Evolutionary conservation across 2,329 filamentous ascomycete genomes (phyloP), one percentile per base, ranked within the genome.

Genomic region (Aspergillus calidoustus): DNA sequence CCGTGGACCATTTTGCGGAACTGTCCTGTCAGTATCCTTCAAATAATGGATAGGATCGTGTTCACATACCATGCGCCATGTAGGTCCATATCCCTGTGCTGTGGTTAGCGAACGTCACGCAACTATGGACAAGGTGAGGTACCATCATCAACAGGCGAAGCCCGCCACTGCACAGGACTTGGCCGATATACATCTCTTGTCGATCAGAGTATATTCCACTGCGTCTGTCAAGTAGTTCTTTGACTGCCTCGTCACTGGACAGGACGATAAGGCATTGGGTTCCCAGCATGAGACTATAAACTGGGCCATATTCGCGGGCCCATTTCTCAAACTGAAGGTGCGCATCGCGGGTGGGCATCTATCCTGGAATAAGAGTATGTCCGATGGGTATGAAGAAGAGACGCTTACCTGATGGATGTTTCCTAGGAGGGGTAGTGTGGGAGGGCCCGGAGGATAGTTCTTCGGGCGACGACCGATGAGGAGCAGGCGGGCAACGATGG

Each of bases 201-300:
- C 84, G 75, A 15, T 79, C 78, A 0, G 82, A 84, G 69, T 86
- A 86, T 15, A 83, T 83, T 15, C 64, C 70, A 49, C 82, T 81
- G 43, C 79, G 73, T 61, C 82, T 81, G 58, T 86, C 84, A 3
- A 86, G 62, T 4, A 86, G 67, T 7, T 86, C 83, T 54, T 82
- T 84, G 34, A 86, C 77, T 0, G 77, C 79, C 55, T 76, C 62
- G 30, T 80, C 78, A 0, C 77, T 79, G 0, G 76, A 80, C 0
- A 86, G 69, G 0, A 86, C 80, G 17, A 86, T 73, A 65, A 84
- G 70, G 6, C 76, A 72, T 46, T 80, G 77, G 0, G 80, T 80
- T 0, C 84, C 84, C 0, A 85, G 72, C 1, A 84, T 82, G 2
- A 86, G 72, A 0, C 79, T 82, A 67, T 83, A 86, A 0, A 86